These are phyloP conservation scores for Larix kaempferi DNA, from an alignment of 75 land plant species.

Conservation along the genomic window DNA sequence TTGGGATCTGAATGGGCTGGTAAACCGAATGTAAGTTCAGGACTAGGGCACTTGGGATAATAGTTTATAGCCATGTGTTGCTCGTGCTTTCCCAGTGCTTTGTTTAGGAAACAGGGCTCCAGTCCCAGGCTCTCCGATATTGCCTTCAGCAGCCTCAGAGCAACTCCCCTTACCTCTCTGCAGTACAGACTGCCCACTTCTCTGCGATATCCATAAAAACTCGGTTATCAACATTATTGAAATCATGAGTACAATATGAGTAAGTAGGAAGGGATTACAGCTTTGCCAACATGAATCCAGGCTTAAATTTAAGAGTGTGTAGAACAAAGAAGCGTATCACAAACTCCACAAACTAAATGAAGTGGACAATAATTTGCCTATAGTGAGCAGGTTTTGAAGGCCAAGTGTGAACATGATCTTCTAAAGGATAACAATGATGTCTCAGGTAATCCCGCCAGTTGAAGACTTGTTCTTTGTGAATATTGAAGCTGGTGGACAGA, in stretches of 20 bases:
- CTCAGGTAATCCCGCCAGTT: constrained; percentile 28
- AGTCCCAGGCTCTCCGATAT: constrained; percentile 65
- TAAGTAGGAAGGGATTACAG: too few species aligned
- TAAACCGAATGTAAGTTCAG: constrained; percentile 62
- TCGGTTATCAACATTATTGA: too few species aligned
- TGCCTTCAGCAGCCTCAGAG: constrained; percentile 30
- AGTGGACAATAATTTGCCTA: background rate
- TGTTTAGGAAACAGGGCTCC: constrained; percentile 27
- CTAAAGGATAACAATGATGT: constrained; percentile 26
- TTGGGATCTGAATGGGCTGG: constrained; percentile 64
- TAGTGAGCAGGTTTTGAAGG: constrained; percentile 26
- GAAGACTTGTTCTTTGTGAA: constrained; percentile 7
- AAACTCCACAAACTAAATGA: too few species aligned
- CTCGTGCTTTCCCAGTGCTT: constrained; percentile 40
- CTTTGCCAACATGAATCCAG: too few species aligned
- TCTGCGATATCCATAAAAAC: constrained; percentile 22
- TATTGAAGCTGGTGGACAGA: background rate
- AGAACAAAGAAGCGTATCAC: too few species aligned
- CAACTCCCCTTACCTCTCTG: constrained; percentile 25
- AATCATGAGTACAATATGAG: too few species aligned
- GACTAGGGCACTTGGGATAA: constrained; percentile 73
- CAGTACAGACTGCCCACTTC: constrained; percentile 33
- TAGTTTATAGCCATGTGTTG: constrained; percentile 64
- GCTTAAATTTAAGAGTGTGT: too few species aligned
- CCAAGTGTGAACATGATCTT: constrained; percentile 25